Base-by-base conservation (phyloP, 2,329 filamentous ascomycete genomes). In the Penicillium sp. region DNA sequence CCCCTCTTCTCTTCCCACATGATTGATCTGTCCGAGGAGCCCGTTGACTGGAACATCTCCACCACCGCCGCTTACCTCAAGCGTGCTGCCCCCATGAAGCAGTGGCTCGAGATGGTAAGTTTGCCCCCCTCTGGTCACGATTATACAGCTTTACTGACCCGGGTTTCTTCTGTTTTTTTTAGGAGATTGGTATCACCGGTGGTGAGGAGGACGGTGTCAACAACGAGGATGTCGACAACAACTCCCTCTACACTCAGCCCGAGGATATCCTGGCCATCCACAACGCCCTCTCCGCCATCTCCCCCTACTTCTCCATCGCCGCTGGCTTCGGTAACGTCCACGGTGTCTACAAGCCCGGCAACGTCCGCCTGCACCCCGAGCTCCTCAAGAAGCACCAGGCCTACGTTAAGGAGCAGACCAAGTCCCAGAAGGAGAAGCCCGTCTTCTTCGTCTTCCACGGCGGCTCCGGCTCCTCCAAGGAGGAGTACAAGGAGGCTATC, bases 401-500 rank as follows among this genome's bases (percentile, higher is more conserved):
- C 57, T 89, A 86, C 73, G 88, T 96, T 72, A 83, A 88, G 74
- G 83, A 91, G 74, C 82, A 94, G 78, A 82, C 85, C 57, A 73
- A 74, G 59, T 75, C 81, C 64, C 76, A 80, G 62, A 81, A 87
- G 58, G 80, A 87, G 68, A 96, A 96, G 85, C 93, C 93, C 61
- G 88, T 97, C 68, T 97, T 90, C 84, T 89, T 98, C 66, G 93
- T 98, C 72, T 98, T 98, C 86, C 93, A 98, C 81, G 93, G 93
- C 66, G 93, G 93, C 65, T 95, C 88, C 56, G 93, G 93, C 61
- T 94, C 88, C 58, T 80, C 81, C 70, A 94, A 95, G 79, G 74
- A 88, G 62, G 93, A 98, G 77, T 98, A 87, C 81, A 79, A 78
- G 56, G 83, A 89, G 63, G 91, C 90, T 68, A 96, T 96, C 73